Base-by-base conservation (phyloP, 2,329 filamentous ascomycete species). In the Penicillium griseofulvum region DNA sequence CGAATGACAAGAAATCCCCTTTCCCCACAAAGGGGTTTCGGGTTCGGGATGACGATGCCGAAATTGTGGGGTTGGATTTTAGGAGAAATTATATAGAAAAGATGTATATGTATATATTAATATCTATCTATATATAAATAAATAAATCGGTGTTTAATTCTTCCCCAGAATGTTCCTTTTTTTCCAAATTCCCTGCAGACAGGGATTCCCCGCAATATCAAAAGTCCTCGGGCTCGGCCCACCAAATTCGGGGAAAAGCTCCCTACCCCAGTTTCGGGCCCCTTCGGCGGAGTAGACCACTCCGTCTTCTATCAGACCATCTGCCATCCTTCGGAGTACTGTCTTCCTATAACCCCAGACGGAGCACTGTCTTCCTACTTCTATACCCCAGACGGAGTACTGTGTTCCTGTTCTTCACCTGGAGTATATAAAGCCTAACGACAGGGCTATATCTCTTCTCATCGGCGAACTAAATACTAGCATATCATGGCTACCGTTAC, bases 401-500 rank as follows among this genome's bases (percentile, higher is more conserved):
- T 60, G 54, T 61, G 24, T 38, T 64, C 60, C 60, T 58, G 28
- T 29, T 3, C 2, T 9, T 2, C 11, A 1, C 11, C 5, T 31
- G 11, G 29, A 31, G 29, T 55, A 56, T 60, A 61, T 47, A 56
- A 46, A 44, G 33, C 9, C 24, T 22, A 7, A 5, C 22, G 1
- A 31, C 47, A 31, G 19, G n/a, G 3, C 4, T n/a, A 16, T 26
- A 11, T 26, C 22, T 14, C 26, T 33, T 19, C 9, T n/a, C 6
- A 46, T n/a, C 29, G 12, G 17, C 22, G 10, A 29, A 14, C 51
- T 51, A 7, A 34, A 31, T 41, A 48, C 49, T 8, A 4, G 19
- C n/a, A 14, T 42, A 54, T 16, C 22, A 70, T 68, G 68, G 51
- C 48, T 42, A 56, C 65, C 8, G 24, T 49, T 33, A 14, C 65